Evolutionary conservation across 208 protist species (phyloP), one percentile per base, ranked within the genome.

Genomic region (Trypanosoma caninum): DNA sequence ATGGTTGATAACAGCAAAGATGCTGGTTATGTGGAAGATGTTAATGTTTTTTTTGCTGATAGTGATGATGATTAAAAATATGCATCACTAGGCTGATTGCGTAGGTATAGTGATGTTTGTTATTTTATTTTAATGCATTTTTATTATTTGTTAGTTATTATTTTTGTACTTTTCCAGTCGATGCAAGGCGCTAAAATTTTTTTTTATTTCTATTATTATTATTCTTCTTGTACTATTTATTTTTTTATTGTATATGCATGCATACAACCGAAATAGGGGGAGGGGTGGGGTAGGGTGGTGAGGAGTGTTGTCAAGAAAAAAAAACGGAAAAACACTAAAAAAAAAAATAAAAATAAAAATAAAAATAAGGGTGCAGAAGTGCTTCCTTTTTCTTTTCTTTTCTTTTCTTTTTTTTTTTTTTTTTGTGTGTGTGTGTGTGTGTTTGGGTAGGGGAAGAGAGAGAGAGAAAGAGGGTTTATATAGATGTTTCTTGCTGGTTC

Each of bases 41-140:
- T 87, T 2, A 65, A 73, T 9, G 80, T 59, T 7, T 84, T 87
- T 59, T 87, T 85, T 53, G 72, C 70, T 27, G 78, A 82, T 30
- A 76, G 70, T 18, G 80, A 85, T 61, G 78, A 65, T 54, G 55
- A 62, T 13, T 51, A 44, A 62, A 20, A 10, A 25, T 8, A 16
- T 28, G n/a, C 5, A 14, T 31, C 37, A 35, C n/a, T 44, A 3
- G 25, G 7, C 16, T 5, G 33, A 18, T 35, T 30, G 28, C 35
- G 23, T 28, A 33, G 9, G 18, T 46, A 22, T 25, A n/a, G n/a
- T n/a, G n/a, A n/a, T 44, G 10, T 44, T 18, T 7, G 50, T 46
- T 47, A n/a, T n/a, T n/a, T n/a, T n/a, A n/a, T n/a, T n/a, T n/a
- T n/a, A n/a, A n/a, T n/a, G n/a, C n/a, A n/a, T n/a, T n/a, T n/a